These are phyloP conservation scores for Phytophthora europaea DNA, from an alignment of 352 stramenopile genomes.

Conservation along the genomic window DNA sequence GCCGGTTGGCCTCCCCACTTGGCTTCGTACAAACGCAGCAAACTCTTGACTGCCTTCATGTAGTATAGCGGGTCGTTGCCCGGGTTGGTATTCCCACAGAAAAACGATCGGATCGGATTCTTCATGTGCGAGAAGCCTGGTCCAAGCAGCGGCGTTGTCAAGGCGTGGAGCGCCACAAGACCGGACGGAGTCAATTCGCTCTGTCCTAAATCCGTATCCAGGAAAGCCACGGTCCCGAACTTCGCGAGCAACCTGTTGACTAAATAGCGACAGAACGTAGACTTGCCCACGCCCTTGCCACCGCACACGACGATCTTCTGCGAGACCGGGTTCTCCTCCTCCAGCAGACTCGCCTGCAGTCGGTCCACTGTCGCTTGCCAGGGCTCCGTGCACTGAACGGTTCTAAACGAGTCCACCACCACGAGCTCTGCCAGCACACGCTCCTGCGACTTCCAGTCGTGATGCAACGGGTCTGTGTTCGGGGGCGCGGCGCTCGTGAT, in stretches of 20 bases:
- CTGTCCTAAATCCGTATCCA: slow-evolving; percentile 97
- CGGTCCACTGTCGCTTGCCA: slow-evolving; percentile 62
- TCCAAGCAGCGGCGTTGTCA: slow-evolving; percentile 91
- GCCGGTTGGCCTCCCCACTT: slow-evolving; percentile 52
- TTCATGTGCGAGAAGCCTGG: slow-evolving; percentile 94
- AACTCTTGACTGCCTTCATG: slow-evolving; percentile 74
- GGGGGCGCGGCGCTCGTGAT: slow-evolving; percentile 15
- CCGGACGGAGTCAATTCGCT: slow-evolving; percentile 95
- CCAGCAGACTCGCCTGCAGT: slow-evolving; percentile 53
- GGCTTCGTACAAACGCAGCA: slow-evolving; percentile 70
- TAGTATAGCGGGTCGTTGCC: slow-evolving; percentile 82
- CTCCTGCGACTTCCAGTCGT: slow-evolving; percentile 63
- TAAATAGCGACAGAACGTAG: slow-evolving; percentile 95
- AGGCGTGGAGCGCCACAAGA: slow-evolving; percentile 92
- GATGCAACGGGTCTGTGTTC: slow-evolving; percentile 24
- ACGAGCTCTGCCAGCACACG: slow-evolving; percentile 67
- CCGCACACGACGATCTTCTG: slow-evolving; percentile 93
- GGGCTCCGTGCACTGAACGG: slow-evolving; percentile 66
- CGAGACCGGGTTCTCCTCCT: slow-evolving; percentile 2
- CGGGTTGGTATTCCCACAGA: slow-evolving; percentile 81
- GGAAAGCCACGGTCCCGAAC: slow-evolving; percentile 87
- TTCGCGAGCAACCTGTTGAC: slow-evolving; percentile 92
- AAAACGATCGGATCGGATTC: slow-evolving; percentile 74
- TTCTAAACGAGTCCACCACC: slow-evolving; percentile 68
- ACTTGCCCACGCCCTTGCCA: slow-evolving; percentile 97